These are phyloP conservation scores for Neophaeococcomyces mojaviensis DNA, from an alignment of 2,329 filamentous ascomycete genomes.

Conservation along the genomic window DNA sequence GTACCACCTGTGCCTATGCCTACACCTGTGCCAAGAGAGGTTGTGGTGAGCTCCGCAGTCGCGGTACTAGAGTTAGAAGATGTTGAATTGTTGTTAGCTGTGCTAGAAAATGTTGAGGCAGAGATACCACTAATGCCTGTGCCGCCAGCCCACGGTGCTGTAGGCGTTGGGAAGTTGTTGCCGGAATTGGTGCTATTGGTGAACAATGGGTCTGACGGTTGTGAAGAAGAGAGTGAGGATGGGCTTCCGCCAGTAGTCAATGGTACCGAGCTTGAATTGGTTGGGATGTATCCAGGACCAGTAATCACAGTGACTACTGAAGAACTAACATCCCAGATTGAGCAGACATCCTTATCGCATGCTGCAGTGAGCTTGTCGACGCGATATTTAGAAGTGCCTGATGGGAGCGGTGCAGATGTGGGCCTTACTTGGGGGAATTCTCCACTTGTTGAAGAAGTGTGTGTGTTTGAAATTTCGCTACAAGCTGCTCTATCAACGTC, in stretches of 20 bases:
- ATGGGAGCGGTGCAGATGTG: no score
- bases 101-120: no score
- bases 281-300: not conserved
- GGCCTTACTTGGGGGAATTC: no score
- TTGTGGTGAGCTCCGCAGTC: no score
- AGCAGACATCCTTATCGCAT: conserved; percentile 1
- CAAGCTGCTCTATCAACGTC: not conserved
- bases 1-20: no score
- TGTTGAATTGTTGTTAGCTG: no score
- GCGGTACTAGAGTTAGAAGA: no score
- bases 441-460: no score
- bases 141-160: not conserved
- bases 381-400: not conserved
- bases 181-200: not conserved
- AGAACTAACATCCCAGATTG: conserved; percentile 4
- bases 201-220: not conserved
- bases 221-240: not conserved
- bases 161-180: not conserved
- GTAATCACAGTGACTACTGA: not conserved
- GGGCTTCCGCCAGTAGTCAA: not conserved
- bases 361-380: not conserved
- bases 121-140: no score
- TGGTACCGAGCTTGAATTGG: not conserved
- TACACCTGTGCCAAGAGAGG: no score
- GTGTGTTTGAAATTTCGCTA: no score